phyloP scores from a whole-genome alignment of 331 rosid genomes.

The Quercus phellos region DNA sequence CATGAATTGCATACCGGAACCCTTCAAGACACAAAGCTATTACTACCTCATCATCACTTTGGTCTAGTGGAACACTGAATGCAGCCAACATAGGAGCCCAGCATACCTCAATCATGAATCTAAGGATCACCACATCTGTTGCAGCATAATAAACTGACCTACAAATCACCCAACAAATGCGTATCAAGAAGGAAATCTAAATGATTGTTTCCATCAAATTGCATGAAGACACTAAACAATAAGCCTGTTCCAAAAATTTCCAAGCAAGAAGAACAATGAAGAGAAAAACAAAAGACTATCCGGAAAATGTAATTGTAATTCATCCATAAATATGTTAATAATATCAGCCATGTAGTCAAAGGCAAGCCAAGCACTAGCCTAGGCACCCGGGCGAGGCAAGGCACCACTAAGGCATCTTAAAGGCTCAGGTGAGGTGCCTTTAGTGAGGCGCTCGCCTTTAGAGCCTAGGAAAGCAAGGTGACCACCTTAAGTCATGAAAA shows the following conservation, averaged over 20 bases:
- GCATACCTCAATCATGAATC: slow-evolving; percentile 96
- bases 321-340: neutral
- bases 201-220: neutral
- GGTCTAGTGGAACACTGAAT: slow-evolving; percentile 98
- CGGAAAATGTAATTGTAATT: neutral
- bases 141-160: slow-evolving; percentile 98
- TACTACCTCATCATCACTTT: slow-evolving; percentile 87
- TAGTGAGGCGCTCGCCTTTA: too few relatives aligned
- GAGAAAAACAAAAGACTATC: neutral
- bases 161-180: slow-evolving; percentile 33
- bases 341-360: too few relatives aligned
- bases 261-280: neutral
- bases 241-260: neutral
- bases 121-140: slow-evolving; percentile 85
- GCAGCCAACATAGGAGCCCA: slow-evolving; percentile 99
- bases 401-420: too few relatives aligned
- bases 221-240: neutral
- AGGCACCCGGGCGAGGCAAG: too few relatives aligned
- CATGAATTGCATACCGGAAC: slow-evolving; percentile 86
- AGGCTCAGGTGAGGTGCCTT: too few relatives aligned
- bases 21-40: slow-evolving; percentile 90
- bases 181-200: slow-evolving; percentile 4
- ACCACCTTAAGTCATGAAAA: too few relatives aligned
- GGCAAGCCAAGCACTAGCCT: too few relatives aligned
- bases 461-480: too few relatives aligned